Conservation (phyloP, 768 basidiomycete genomes). For the Cubamyces lactineus region DNA sequence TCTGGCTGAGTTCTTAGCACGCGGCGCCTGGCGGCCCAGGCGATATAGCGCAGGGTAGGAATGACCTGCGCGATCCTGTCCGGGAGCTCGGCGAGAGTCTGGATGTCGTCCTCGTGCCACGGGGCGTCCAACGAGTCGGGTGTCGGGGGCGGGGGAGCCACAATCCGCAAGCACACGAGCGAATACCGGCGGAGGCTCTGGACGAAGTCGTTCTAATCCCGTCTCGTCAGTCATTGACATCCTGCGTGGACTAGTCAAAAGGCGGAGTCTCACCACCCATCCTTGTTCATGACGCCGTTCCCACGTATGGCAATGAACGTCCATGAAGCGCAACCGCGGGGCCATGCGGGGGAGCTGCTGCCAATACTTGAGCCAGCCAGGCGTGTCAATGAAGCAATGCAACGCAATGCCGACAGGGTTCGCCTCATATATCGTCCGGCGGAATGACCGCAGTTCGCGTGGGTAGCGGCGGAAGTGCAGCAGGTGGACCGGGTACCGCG, state of each 20-base stretch:
- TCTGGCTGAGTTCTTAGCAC: background rate
- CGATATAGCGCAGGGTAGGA: slow-evolving; percentile 18
- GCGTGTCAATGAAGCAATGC: slow-evolving; percentile 14
- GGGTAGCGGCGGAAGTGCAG: slow-evolving; percentile 17
- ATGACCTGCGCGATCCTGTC: slow-evolving; percentile 12
- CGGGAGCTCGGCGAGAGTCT: slow-evolving; percentile 15
- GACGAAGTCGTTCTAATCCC: background rate
- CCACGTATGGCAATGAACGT: slow-evolving; percentile 20
- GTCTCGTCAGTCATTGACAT: background rate
- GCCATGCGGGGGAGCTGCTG: slow-evolving; percentile 10
- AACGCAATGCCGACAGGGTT: slow-evolving; percentile 18
- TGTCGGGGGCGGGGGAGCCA: slow-evolving; percentile 13
- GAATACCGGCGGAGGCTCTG: slow-evolving; percentile 12
- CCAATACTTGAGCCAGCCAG: slow-evolving; percentile 18
- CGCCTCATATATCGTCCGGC: slow-evolving; percentile 10
- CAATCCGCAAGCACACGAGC: slow-evolving; percentile 14
- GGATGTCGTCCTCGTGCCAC: slow-evolving; percentile 17
- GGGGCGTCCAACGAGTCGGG: slow-evolving; percentile 8
- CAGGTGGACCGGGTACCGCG: slow-evolving; percentile 9
- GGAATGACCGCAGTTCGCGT: slow-evolving; percentile 10
- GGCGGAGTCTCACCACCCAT: slow-evolving; percentile 9
- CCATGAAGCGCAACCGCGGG: slow-evolving; percentile 14
- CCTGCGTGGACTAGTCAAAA: background rate
- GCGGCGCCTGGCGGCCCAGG: slow-evolving; percentile 19
- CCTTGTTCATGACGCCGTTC: slow-evolving; percentile 7